Evolutionary conservation across 768 basidiomycete genomes (phyloP).

Genomic region (Pholiota molesta): DNA sequence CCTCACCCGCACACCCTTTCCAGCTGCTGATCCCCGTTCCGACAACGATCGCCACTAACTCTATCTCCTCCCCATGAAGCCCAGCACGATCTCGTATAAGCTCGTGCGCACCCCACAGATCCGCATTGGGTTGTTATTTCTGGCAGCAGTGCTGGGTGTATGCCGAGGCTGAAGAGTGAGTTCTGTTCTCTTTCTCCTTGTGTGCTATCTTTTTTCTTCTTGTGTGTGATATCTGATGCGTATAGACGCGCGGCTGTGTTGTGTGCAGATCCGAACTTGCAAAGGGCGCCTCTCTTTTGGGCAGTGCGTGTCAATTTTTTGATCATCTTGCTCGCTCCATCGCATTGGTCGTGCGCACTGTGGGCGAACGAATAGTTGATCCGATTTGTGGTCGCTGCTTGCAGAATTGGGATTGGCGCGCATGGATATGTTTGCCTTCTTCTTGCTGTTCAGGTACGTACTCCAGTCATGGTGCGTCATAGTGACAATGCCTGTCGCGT

Average conservation of each 20-base stretch:
- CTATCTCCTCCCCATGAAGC: conserved; percentile 1
- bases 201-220: too few relatives aligned
- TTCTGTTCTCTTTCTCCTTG: conserved; percentile 12
- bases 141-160: conserved; percentile 81
- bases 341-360: background rate
- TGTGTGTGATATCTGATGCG: too few relatives aligned
- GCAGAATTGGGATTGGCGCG: conserved; percentile 80
- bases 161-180: conserved; percentile 55
- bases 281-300: conserved; percentile 75
- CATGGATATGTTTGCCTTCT: conserved; percentile 95
- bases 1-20: background rate
- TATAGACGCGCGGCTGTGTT: too few relatives aligned
- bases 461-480: conserved; percentile 69
- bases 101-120: conserved; percentile 76
- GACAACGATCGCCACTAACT: conserved; percentile 72
- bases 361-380: background rate
- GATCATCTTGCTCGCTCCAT: background rate
- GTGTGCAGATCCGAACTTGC: conserved; percentile 74
- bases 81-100: conserved; percentile 46
- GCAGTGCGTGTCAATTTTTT: conserved; percentile 44
- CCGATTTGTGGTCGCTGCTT: conserved; percentile 59
- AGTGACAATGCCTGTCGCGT: background rate
- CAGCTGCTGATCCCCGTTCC: conserved; percentile 80
- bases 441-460: conserved; percentile 91
- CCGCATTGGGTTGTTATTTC: conserved; percentile 51